Conservation (phyloP, 345 rosid species). For the Bretschneidera sinensis region DNA sequence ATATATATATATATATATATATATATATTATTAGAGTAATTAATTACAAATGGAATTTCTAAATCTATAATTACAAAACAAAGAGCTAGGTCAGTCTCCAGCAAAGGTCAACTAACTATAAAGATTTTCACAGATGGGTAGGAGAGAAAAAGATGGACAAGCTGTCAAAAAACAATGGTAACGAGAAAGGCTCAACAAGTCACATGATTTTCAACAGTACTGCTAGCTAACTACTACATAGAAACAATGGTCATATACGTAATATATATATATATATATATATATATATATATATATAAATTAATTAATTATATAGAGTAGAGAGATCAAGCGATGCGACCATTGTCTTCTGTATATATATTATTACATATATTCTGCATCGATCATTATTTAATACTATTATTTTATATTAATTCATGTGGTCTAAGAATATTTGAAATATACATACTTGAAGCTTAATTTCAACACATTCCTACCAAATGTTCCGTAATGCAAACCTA, state of each 20-base stretch:
- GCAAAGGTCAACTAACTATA: slow-evolving; percentile 39
- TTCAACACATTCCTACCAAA: slow-evolving; percentile 12
- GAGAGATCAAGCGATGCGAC: slow-evolving; percentile 14
- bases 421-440: neutral
- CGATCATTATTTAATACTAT: neutral
- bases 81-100: slow-evolving; percentile 26
- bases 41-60: neutral
- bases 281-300: slow-evolving; percentile 6
- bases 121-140: slow-evolving; percentile 16
- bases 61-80: slow-evolving; percentile 21
- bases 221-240: neutral
- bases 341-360: slow-evolving; percentile 19
- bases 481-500: neutral
- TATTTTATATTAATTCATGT: too few species aligned
- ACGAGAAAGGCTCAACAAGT: slow-evolving; percentile 20
- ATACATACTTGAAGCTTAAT: slow-evolving; percentile 21
- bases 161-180: slow-evolving; percentile 29
- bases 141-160: slow-evolving; percentile 17
- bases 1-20: neutral
- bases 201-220: slow-evolving; percentile 11
- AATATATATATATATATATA: neutral
- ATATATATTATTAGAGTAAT: neutral
- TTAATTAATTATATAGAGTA: slow-evolving; percentile 5
- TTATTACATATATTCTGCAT: neutral
- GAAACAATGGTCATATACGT: neutral